phyloP scores from a whole-genome alignment of 2,329 filamentous ascomycete species.

The Apiospora aurea region DNA sequence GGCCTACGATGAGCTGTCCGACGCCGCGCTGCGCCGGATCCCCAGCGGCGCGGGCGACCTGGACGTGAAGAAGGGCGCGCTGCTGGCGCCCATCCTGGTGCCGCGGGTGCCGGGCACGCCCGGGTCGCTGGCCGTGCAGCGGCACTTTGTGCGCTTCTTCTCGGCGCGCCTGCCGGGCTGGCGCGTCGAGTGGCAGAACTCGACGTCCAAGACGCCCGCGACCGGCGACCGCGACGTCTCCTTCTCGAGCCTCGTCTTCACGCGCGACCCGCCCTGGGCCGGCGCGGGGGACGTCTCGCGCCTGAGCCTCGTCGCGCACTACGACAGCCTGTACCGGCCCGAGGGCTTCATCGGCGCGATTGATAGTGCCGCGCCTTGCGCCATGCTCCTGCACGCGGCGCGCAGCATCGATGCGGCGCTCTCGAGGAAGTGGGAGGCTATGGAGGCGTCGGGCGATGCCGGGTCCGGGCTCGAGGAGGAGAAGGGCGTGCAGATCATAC shows the following conservation, averaged over 20 bases:
- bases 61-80: conserved; percentile 75
- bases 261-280: conserved; percentile 86
- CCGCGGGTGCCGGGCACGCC: conserved; percentile 88
- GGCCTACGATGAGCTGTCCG: conserved; percentile 67
- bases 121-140: conserved; percentile 74
- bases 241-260: conserved; percentile 87
- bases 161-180: conserved; percentile 75
- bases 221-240: conserved; percentile 75
- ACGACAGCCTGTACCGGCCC: conserved; percentile 83
- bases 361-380: conserved; percentile 93
- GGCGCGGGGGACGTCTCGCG: conserved; percentile 74
- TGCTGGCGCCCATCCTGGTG: conserved; percentile 86
- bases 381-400: conserved; percentile 88
- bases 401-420: conserved; percentile 80
- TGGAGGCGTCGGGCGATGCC: conserved; percentile 65
- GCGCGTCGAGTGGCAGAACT: conserved; percentile 86
- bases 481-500: conserved; percentile 84
- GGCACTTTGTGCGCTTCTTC: conserved; percentile 89
- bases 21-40: conserved; percentile 74
- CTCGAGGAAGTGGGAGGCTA: conserved; percentile 80
- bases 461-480: conserved; percentile 71
- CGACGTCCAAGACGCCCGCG: conserved; percentile 81
- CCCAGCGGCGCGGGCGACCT: conserved; percentile 79
- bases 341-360: conserved; percentile 91
- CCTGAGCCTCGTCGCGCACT: conserved; percentile 90